Percentiles rank a stretch among this genome's conserved stretches.
phyloP scores from a whole-genome alignment of 2,329 filamentous ascomycete genomes.

The Trichophaea hybrida region DNA sequence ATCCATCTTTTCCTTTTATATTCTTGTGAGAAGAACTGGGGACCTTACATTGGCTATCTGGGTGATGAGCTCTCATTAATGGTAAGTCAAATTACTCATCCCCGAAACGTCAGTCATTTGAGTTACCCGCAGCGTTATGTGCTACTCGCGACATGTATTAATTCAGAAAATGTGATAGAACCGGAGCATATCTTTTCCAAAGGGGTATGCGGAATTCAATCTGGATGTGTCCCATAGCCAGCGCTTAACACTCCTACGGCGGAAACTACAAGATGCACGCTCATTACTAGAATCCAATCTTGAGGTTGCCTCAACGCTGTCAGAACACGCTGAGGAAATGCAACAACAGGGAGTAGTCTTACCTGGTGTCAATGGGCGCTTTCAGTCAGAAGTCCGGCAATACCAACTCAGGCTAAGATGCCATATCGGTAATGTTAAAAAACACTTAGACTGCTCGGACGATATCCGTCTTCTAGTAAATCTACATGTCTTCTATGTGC shows the following conservation, averaged over 20 bases:
- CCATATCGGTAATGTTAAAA: background rate
- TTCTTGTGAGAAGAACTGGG: constrained; percentile 3
- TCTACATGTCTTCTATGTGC: no score
- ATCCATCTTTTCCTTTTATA: background rate
- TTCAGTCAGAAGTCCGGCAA: constrained; percentile 2
- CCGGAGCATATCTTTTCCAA: background rate
- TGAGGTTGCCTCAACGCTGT: background rate
- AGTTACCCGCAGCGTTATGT: background rate
- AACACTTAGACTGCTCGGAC: background rate
- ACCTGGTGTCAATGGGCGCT: background rate
- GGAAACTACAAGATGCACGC: background rate
- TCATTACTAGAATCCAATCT: background rate
- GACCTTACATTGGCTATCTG: background rate
- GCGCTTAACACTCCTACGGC: background rate
- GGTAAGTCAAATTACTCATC: background rate
- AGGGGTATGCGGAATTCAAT: background rate
- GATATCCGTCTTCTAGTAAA: background rate
- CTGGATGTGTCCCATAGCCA: background rate
- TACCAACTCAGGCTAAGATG: background rate
- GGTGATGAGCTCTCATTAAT: background rate
- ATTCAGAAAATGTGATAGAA: background rate
- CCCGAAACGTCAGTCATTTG: background rate
- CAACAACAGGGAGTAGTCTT: background rate
- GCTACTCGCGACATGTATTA: background rate
- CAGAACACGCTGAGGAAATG: background rate